Percentiles rank a stretch among this genome's conserved stretches.
phyloP scores from a whole-genome alignment of 108 stramenopile genomes.

The Craspedostauros australis region DNA sequence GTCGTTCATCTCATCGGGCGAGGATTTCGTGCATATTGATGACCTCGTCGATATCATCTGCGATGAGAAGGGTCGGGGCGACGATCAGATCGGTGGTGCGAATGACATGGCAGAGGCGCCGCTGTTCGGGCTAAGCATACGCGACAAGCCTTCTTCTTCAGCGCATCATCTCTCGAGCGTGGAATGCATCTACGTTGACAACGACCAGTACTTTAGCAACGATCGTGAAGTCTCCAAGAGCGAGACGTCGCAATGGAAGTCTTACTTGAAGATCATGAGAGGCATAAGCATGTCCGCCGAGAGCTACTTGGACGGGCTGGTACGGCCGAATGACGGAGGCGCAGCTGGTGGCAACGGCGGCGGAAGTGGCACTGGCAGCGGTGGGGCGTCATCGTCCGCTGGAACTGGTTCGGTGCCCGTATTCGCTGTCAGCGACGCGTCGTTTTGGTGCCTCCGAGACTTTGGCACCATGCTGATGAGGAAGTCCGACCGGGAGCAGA shows the following conservation, averaged over 20 bases:
- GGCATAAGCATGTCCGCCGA: slow-evolving; percentile 25
- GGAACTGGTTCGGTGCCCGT: slow-evolving; percentile 20
- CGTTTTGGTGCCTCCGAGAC: slow-evolving; percentile 46
- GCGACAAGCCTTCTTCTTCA: no score
- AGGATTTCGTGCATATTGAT: slow-evolving; percentile 40
- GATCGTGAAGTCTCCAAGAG: slow-evolving; percentile 22
- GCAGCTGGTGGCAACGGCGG: slow-evolving; percentile 2
- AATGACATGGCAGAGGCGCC: no score
- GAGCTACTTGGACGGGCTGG: slow-evolving; percentile 13
- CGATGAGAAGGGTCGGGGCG: no score
- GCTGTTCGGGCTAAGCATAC: no score
- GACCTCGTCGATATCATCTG: slow-evolving; percentile 40
- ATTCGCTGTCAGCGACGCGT: slow-evolving; percentile 37
- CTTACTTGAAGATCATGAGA: slow-evolving; percentile 30
- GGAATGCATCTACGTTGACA: slow-evolving; percentile 64
- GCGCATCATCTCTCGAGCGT: no score
- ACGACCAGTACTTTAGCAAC: slow-evolving; percentile 57
- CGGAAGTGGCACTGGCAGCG: no score
- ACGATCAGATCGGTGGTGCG: no score
- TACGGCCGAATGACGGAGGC: slow-evolving; percentile 4
- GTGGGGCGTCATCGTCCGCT: neutral
- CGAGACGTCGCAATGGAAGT: slow-evolving; percentile 34
- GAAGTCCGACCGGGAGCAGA: slow-evolving; percentile 10
- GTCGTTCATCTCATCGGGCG: slow-evolving; percentile 32
- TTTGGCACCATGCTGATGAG: slow-evolving; percentile 44